Percentiles rank a stretch among this genome's conserved stretches.
Conservation (phyloP, 768 basidiomycete species). For the Boletus pseudo-olivaceus region DNA sequence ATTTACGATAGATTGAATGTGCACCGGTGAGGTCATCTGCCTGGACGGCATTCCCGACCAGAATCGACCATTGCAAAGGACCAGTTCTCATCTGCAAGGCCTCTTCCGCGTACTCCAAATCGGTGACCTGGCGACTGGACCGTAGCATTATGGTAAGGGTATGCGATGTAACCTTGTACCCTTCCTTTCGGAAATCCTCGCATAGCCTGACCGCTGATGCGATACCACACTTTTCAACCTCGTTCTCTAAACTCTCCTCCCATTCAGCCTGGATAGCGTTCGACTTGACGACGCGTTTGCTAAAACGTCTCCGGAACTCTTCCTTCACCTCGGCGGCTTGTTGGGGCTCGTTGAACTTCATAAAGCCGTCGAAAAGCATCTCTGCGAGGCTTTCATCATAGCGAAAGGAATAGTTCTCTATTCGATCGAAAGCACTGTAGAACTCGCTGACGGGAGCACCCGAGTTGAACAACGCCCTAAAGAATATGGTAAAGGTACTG, state of each 20-base stretch:
- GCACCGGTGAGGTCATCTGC: constrained; percentile 39
- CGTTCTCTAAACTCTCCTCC: constrained; percentile 29
- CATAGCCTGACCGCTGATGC: constrained; percentile 36
- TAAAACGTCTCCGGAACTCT: constrained; percentile 36
- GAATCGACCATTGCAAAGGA: constrained; percentile 48
- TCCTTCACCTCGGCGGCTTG: constrained; percentile 38
- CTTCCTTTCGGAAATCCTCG: constrained; percentile 27
- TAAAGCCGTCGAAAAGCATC: constrained; percentile 42
- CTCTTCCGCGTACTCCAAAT: constrained; percentile 42
- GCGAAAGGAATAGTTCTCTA: constrained; percentile 41
- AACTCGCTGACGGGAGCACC: constrained; percentile 34
- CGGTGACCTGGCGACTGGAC: constrained; percentile 36
- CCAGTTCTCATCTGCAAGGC: constrained; percentile 40
- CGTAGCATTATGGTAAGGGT: constrained; percentile 43
- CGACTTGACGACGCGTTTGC: constrained; percentile 27
- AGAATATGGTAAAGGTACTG: constrained; percentile 47
- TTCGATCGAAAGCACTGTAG: constrained; percentile 42
- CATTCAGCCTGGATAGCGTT: constrained; percentile 26
- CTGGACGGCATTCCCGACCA: constrained; percentile 51
- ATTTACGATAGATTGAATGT: constrained; percentile 47
- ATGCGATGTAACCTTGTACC: constrained; percentile 30
- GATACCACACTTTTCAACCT: constrained; percentile 34
- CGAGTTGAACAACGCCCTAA: constrained; percentile 40
- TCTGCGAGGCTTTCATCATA: constrained; percentile 42
- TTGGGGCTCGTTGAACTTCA: constrained; percentile 34